These are phyloP conservation scores for Colletotrichum endophyticum DNA, from an alignment of 2,329 filamentous ascomycete species.

Conservation along the genomic window DNA sequence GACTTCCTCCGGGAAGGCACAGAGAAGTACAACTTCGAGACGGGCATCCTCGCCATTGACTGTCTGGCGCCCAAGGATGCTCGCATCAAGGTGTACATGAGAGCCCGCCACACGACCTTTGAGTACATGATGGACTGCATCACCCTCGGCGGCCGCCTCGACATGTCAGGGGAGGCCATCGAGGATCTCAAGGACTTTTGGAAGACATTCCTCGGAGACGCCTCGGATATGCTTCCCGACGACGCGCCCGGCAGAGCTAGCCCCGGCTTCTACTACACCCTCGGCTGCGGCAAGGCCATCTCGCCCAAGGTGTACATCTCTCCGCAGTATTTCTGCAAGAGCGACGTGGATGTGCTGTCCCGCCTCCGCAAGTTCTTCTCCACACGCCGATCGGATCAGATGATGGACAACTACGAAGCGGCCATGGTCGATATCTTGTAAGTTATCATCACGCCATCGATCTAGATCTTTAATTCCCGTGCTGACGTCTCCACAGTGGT, in stretches of 20 bases:
- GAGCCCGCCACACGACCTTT: slow-evolving; percentile 8
- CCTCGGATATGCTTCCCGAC: not conserved
- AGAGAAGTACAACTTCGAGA: slow-evolving; percentile 10
- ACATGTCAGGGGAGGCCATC: slow-evolving; percentile 15
- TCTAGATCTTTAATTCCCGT: not conserved
- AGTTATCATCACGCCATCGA: not conserved
- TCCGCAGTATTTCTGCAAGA: slow-evolving; percentile 9
- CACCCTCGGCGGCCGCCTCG: slow-evolving; percentile 7
- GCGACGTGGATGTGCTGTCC: slow-evolving; percentile 2
- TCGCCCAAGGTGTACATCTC: slow-evolving; percentile 17
- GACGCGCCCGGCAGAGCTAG: slow-evolving; percentile 10
- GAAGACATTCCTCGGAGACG: not conserved
- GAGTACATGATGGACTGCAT: slow-evolving; percentile 20
- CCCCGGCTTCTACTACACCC: slow-evolving; percentile 17
- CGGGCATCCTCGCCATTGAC: slow-evolving; percentile 14
- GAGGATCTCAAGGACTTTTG: slow-evolving; percentile 16
- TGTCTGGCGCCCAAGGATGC: slow-evolving; percentile 3
- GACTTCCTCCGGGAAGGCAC: slow-evolving; percentile 12
- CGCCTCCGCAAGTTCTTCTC: slow-evolving; percentile 16
- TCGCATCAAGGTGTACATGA: slow-evolving; percentile 14
- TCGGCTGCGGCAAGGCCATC: slow-evolving; percentile 5
- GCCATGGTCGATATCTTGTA: slow-evolving; percentile 14
- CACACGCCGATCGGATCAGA: slow-evolving; percentile 6
- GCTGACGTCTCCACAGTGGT: not conserved
- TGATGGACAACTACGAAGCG: slow-evolving; percentile 19